Evolutionary conservation across 2,329 filamentous ascomycete genomes (phyloP).

Genomic region (Canariomyces notabilis): DNA sequence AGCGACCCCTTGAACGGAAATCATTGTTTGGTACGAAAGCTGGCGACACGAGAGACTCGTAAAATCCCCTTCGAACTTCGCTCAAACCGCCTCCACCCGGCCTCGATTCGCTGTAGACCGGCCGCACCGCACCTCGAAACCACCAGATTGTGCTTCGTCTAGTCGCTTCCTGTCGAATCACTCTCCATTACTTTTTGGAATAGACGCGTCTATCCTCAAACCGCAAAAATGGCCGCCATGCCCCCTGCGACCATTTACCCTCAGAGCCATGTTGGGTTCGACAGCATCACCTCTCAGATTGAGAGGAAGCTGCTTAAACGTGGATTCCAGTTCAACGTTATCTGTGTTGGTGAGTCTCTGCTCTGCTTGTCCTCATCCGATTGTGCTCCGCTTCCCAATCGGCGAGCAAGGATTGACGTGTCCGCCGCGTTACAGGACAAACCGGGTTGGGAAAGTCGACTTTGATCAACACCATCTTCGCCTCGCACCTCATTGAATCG

Average conservation of each 20-base stretch:
- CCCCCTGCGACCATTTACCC: conserved; percentile 73
- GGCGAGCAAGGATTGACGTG: conserved; percentile 29
- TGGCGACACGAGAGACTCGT: conserved; percentile 24
- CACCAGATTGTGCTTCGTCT: neutral
- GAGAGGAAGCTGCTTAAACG: conserved; percentile 99
- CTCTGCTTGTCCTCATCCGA: conserved; percentile 2
- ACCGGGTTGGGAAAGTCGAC: conserved; percentile 98
- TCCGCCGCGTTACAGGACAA: conserved; percentile 61
- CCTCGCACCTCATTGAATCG: conserved; percentile 97
- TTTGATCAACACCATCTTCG: conserved; percentile 99
- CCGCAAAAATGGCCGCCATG: conserved; percentile 53
- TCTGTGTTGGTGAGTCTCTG: conserved; percentile 91
- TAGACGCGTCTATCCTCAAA: conserved; percentile 25
- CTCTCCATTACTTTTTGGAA: conserved; percentile 26
- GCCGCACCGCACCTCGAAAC: neutral
- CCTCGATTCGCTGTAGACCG: conserved; percentile 6
- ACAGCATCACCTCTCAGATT: conserved; percentile 99
- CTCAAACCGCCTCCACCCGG: conserved; percentile 17
- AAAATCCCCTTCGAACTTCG: conserved; percentile 22
- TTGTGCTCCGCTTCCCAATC: conserved; percentile 7
- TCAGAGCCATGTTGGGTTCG: conserved; percentile 98
- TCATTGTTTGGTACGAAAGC: conserved; percentile 27
- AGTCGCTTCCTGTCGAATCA: conserved; percentile 8
- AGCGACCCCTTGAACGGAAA: conserved; percentile 27
- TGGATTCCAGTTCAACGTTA: conserved; percentile 99